Percentiles rank a stretch among this genome's conserved stretches.
Conservation (phyloP, 192 early-diverging fungal species). For the Backusella luteola region DNA sequence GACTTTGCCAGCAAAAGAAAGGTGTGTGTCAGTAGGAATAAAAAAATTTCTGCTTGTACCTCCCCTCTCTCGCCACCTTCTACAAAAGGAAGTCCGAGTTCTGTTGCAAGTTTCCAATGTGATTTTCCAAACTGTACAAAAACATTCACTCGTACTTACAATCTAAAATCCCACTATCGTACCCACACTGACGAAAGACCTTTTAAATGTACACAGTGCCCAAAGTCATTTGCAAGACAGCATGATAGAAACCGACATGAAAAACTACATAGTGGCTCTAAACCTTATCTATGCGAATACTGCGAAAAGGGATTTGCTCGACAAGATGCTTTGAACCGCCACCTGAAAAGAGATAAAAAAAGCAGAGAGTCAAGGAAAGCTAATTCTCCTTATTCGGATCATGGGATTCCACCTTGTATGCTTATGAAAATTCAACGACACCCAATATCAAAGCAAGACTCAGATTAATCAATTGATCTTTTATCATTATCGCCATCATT, state of each 20-base stretch:
- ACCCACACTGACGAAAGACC: constrained; percentile 67
- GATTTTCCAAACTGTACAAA: constrained; percentile 42
- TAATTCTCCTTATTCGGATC: background rate
- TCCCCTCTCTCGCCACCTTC: background rate
- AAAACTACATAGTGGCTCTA: constrained; percentile 70
- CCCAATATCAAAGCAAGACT: background rate
- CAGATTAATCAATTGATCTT: background rate
- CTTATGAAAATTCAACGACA: background rate
- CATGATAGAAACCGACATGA: constrained; percentile 88
- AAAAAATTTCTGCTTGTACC: background rate
- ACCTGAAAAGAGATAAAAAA: constrained; percentile 56
- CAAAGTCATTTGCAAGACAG: constrained; percentile 73
- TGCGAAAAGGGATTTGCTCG: constrained; percentile 73
- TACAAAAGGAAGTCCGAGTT: background rate
- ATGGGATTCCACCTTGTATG: background rate
- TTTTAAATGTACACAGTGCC: constrained; percentile 61
- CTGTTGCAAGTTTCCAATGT: constrained; percentile 11
- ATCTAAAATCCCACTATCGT: constrained; percentile 66
- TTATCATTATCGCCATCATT: background rate
- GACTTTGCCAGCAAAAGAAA: background rate
- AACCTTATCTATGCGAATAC: constrained; percentile 64
- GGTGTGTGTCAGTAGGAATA: background rate
- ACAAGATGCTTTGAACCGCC: constrained; percentile 69
- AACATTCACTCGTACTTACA: constrained; percentile 66
- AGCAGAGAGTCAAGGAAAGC: background rate